Evolutionary conservation across 139 green algal species (phyloP).

Genomic region (Closterium sp.): DNA sequence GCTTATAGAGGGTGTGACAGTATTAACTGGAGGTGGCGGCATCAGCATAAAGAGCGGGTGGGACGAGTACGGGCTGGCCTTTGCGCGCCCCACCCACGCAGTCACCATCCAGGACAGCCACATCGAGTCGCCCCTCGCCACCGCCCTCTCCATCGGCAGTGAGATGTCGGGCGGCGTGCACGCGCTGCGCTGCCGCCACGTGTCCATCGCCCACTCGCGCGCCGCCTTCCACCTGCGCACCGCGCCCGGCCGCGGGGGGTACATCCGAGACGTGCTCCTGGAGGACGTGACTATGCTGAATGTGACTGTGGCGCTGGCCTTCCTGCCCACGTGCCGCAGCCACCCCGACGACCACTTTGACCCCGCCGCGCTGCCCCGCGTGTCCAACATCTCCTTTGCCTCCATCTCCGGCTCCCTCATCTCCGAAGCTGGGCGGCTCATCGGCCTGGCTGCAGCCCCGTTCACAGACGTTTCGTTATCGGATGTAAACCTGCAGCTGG

Average conservation of each 20-base stretch:
- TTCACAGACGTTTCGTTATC: not conserved
- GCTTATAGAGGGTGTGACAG: slow-evolving; percentile 36
- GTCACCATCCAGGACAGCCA: not conserved
- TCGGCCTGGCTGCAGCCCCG: not conserved
- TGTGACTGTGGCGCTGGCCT: not conserved
- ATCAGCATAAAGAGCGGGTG: slow-evolving; percentile 53
- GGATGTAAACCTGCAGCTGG: not conserved
- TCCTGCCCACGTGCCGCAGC: not conserved
- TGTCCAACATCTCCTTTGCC: not conserved
- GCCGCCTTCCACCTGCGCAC: slow-evolving; percentile 26
- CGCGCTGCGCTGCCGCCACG: not conserved
- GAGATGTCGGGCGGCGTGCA: slow-evolving; percentile 48
- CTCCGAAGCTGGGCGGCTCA: not conserved
- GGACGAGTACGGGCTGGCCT: slow-evolving; percentile 39
- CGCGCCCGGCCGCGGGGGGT: slow-evolving; percentile 17
- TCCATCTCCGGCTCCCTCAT: not conserved
- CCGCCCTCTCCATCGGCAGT: slow-evolving; percentile 30
- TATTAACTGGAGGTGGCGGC: slow-evolving; percentile 43
- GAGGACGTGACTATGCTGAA: slow-evolving; percentile 15
- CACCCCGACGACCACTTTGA: slow-evolving; percentile 17
- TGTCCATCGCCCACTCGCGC: not conserved
- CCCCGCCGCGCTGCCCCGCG: not conserved
- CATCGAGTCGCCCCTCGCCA: not conserved
- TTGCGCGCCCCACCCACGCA: slow-evolving; percentile 14
- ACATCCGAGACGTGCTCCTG: slow-evolving; percentile 24